These are phyloP conservation scores for Penicillium hordei DNA, from an alignment of 2,329 filamentous ascomycete genomes.

Conservation along the genomic window DNA sequence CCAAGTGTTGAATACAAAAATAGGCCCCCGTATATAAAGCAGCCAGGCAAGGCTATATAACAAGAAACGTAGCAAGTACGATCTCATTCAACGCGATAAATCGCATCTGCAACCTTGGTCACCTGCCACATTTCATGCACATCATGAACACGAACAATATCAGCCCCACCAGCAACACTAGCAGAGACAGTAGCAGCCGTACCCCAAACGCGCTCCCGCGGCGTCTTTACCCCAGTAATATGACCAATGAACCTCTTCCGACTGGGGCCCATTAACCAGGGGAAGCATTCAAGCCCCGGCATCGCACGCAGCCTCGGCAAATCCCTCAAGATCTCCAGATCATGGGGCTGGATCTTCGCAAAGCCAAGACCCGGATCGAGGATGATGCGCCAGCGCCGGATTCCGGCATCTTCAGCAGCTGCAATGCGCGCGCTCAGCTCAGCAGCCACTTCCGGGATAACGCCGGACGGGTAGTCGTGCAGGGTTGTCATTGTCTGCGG, in stretches of 20 bases:
- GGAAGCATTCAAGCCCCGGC: slow-evolving; percentile 57
- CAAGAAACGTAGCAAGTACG: not conserved
- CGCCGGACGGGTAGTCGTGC: slow-evolving; percentile 66
- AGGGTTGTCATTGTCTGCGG: slow-evolving; percentile 76
- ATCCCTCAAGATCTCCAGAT: slow-evolving; percentile 72
- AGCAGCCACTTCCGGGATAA: slow-evolving; percentile 63
- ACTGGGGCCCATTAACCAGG: slow-evolving; percentile 87
- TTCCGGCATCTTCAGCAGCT: slow-evolving; percentile 76
- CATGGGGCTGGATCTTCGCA: slow-evolving; percentile 79
- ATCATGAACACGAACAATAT: slow-evolving; percentile 92
- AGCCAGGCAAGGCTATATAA: not conserved
- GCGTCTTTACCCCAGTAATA: slow-evolving; percentile 71
- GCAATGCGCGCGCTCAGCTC: slow-evolving; percentile 71
- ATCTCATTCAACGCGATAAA: slow-evolving; percentile 60
- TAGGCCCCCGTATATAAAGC: not conserved
- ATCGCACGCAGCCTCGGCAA: slow-evolving; percentile 60
- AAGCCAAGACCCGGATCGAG: slow-evolving; percentile 94
- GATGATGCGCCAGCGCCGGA: slow-evolving; percentile 90
- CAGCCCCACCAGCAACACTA: slow-evolving; percentile 81
- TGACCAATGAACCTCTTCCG: slow-evolving; percentile 85
- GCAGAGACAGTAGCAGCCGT: slow-evolving; percentile 87
- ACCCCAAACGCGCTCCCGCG: slow-evolving; percentile 73
- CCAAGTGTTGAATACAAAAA: slow-evolving; percentile 28
- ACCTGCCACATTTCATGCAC: slow-evolving; percentile 82
- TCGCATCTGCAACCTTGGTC: slow-evolving; percentile 85